Base-by-base conservation (phyloP, 2,329 filamentous ascomycete species). In the Hysterium pulicare region DNA sequence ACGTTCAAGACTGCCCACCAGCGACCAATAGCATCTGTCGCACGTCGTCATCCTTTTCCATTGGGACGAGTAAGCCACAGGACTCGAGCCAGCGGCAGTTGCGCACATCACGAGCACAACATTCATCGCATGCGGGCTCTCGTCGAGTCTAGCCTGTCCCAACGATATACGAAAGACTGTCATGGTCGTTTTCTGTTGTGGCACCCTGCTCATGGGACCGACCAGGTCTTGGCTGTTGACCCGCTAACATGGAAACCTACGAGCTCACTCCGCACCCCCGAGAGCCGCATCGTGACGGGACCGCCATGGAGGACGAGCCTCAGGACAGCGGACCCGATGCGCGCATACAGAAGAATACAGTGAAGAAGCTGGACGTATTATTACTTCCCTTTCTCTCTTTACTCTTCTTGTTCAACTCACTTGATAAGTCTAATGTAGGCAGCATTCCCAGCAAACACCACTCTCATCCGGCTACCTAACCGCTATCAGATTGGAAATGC, bases 361-460 rank as follows among this genome's bases (percentile, higher is more conserved):
- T 74, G 22, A 59, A 68, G 40, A 77, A 76, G 57, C 64, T 78
- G 37, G 75, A 78, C 55, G 62, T 64, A 19, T 57, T 75, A 20
- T 62, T 78, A 5, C 59, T 78, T 11, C 75, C 74, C 2, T 77
- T 77, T 46, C 67, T 77, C 6, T 73, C 73, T 3, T 49, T 75
- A 15, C 57, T 78, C 26, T 78, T 76, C 51, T 65, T 78, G 6
- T 70, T 77, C 50, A 77, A 77, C 57, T 70, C 70, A 36, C 61
- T 78, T 15, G 75, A 78, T 58, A 74, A 75, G 45, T 69, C 69
- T 13, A 78, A 78, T 49, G 65, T 65, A 53, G 33, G 51, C 17
- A 23, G 20, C 31, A 21, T 22, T 37, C 22, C 11, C 33, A 46
- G 32, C 22, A 20, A 22, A 22, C 23, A 16, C 13, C 24, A 10